phyloP scores from a whole-genome alignment of 129 eudicot genomes.

The Silybum marianum region DNA sequence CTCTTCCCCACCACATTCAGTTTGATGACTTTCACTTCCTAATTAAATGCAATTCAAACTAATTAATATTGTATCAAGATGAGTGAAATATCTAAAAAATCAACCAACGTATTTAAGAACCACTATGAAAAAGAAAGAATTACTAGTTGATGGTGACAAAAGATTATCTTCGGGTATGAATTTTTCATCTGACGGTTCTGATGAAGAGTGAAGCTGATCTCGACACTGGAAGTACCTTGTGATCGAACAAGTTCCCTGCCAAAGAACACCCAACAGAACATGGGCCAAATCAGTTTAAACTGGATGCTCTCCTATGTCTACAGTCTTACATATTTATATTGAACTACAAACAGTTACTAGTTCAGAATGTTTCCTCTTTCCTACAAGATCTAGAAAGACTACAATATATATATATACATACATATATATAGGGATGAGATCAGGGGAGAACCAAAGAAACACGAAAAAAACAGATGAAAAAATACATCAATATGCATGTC shows the following conservation, averaged over 20 bases:
- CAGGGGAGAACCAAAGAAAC: no score
- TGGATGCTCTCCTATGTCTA: no score
- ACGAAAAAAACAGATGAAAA: no score
- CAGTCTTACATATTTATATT: not conserved
- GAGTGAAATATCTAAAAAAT: not conserved
- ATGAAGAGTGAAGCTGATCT: constrained; percentile 35
- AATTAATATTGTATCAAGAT: not conserved
- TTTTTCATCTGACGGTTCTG: constrained; percentile 38
- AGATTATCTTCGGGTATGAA: constrained; percentile 36
- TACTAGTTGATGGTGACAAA: constrained; percentile 49
- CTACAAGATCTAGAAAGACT: not conserved
- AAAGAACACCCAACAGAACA: not conserved
- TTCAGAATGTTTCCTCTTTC: not conserved
- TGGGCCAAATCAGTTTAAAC: no score
- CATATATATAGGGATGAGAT: no score
- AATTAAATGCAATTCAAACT: constrained; percentile 20
- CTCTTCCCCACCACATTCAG: constrained; percentile 28
- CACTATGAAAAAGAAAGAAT: constrained; percentile 12
- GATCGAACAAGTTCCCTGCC: constrained; percentile 86
- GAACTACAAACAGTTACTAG: not conserved
- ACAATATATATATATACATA: not conserved
- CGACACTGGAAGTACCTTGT: constrained; percentile 64
- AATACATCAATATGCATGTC: no score
- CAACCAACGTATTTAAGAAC: not conserved
- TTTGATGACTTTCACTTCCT: constrained; percentile 37